Base-by-base conservation (phyloP, 176 grass and related monocot species). In the Chloris gayana region DNA sequence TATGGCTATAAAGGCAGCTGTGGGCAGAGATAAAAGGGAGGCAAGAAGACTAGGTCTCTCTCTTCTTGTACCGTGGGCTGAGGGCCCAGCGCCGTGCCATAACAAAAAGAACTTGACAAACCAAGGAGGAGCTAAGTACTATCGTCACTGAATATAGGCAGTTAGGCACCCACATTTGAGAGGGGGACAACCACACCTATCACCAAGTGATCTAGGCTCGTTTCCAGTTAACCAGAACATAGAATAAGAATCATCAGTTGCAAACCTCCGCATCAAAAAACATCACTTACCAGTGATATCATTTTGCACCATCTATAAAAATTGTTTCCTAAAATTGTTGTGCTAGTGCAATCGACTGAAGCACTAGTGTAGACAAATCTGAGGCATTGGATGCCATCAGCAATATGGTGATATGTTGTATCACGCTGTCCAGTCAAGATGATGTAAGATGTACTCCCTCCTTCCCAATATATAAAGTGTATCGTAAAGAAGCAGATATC, bases 331-430 rank as follows among this genome's bases (percentile, higher is more conserved):
- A 24, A 19, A 81, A 70, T 61, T 42, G 11, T 14, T 18, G 75
- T 67, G 41, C 15, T 21, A 70, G 50, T 77, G 42, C 13, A 73
- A 65, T 27, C 5, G 24, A 56, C 56, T 57, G 73, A 33, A 27
- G 31, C 25, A n/a, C n/a, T n/a, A n/a, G n/a, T n/a, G n/a, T 22
- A 0, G 5, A 22, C 21, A 22, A 22, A 62, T 77, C 66, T 22
- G 21, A 83, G 45, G 80, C 3, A 49, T 15, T 49, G 9, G 11
- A 27, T 67, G 38, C 49, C 37, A 47, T 84, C 18, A 31, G 38
- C 67, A 83, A 12, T 26, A 32, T 44, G 63, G 27, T 32, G 46
- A 29, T 57, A 75, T 33, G 25, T 25, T 58, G 72, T 61, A 61
- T 46, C 12, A 78, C 37, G 41, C 4, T 50, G 49, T 68, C n/a